A percentile compares a stretch with the other conserved stretches of the same genome.
phyloP scores from a whole-genome alignment of 2,329 filamentous ascomycete genomes.

The Simplicillium sp. region DNA sequence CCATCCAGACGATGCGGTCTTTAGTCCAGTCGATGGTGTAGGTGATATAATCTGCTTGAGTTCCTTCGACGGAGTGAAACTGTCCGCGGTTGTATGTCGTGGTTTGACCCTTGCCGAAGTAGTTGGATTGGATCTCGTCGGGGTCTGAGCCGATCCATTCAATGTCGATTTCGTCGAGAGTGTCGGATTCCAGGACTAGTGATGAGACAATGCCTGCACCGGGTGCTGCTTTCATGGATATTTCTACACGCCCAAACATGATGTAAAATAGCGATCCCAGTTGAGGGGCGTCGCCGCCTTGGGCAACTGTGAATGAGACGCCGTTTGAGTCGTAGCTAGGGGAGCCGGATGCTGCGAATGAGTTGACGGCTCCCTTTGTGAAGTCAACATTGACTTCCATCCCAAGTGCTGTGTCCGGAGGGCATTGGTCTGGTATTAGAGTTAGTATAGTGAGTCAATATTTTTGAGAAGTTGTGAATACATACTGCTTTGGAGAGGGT shows the following conservation, averaged over 20 bases:
- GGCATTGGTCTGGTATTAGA: conserved; percentile 45
- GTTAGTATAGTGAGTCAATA: conserved; percentile 2
- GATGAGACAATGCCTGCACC: conserved; percentile 91
- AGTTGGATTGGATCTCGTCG: conserved; percentile 85
- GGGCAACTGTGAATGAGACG: conserved; percentile 68
- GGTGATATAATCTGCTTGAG: conserved; percentile 69
- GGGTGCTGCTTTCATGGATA: conserved; percentile 75
- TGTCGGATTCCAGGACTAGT: conserved; percentile 82
- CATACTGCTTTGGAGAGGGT: conserved; percentile 5
- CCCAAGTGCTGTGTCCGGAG: conserved; percentile 70
- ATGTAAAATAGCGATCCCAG: conserved; percentile 92
- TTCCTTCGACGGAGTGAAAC: conserved; percentile 60
- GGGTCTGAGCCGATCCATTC: conserved; percentile 83
- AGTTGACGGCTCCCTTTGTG: conserved; percentile 64
- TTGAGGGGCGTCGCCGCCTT: conserved; percentile 75
- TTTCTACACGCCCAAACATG: conserved; percentile 92
- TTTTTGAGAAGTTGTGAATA: conserved; percentile 1
- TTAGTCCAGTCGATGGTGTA: conserved; percentile 91
- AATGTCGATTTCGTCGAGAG: conserved; percentile 92
- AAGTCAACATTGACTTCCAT: conserved; percentile 81
- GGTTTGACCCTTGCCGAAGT: conserved; percentile 88
- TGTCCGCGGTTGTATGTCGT: conserved; percentile 79
- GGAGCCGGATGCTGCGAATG: conserved; percentile 62
- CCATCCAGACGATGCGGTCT: conserved; percentile 76
- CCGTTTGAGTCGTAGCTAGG: conserved; percentile 68